Percentiles rank a stretch among this genome's conserved stretches.
Evolutionary conservation across 768 basidiomycete species (phyloP).

Genomic region (Lyophyllum shimeji): DNA sequence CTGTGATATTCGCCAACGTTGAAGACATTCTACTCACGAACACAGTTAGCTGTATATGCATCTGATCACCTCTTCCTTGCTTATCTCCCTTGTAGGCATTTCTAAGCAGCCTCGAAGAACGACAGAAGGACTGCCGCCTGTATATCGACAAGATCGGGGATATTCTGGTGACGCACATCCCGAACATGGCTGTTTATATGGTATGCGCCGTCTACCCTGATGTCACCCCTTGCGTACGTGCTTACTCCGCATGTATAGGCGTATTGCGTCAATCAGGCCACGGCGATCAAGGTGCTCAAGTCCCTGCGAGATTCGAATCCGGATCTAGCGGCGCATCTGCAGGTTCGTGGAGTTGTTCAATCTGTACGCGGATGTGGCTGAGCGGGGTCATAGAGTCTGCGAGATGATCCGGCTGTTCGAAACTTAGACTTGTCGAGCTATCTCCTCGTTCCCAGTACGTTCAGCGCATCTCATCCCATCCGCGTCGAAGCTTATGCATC

Average conservation of each 20-base stretch:
- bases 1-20: slow-evolving; percentile 87
- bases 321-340: slow-evolving; percentile 62
- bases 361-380: not conserved
- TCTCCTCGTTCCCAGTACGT: slow-evolving; percentile 85
- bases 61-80: not conserved
- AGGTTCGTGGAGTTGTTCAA: slow-evolving; percentile 39
- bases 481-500: not conserved
- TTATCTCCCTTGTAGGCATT: slow-evolving; percentile 52
- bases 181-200: slow-evolving; percentile 79
- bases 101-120: slow-evolving; percentile 84
- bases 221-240: not conserved
- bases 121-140: slow-evolving; percentile 88
- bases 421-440: slow-evolving; percentile 91
- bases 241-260: slow-evolving; percentile 45
- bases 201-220: slow-evolving; percentile 35
- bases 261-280: slow-evolving; percentile 89
- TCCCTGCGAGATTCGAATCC: slow-evolving; percentile 68
- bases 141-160: slow-evolving; percentile 91
- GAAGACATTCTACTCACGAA: slow-evolving; percentile 91
- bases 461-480: not conserved
- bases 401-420: slow-evolving; percentile 75
- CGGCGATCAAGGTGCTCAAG: slow-evolving; percentile 74
- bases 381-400: slow-evolving; percentile 49
- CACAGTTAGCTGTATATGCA: slow-evolving; percentile 50
- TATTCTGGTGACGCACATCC: slow-evolving; percentile 71